Evolutionary conservation across 768 basidiomycete species (phyloP).

Genomic region (Rhizopogon roseolus): DNA sequence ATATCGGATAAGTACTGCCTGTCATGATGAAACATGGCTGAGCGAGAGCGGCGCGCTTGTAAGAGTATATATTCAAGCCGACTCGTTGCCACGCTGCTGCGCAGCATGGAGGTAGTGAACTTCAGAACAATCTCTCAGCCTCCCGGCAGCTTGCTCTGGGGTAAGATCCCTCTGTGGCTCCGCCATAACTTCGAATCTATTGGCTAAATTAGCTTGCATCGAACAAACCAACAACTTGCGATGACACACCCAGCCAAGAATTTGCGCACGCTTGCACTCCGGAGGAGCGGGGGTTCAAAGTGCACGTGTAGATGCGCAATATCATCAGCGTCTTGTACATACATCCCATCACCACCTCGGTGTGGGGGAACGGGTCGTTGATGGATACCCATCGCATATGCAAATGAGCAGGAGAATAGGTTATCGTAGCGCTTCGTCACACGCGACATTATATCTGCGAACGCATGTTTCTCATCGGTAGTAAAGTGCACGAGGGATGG

Average conservation of each 20-base stretch:
- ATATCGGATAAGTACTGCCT: no score
- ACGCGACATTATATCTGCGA: constrained; percentile 63
- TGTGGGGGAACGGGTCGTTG: constrained; percentile 62
- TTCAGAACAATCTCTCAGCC: constrained; percentile 50
- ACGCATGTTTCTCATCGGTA: constrained; percentile 51
- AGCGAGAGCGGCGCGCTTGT: no score
- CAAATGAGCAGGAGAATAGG: constrained; percentile 81
- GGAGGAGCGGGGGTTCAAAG: constrained; percentile 78
- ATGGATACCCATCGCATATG: constrained; percentile 94
- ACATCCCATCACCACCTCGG: constrained; percentile 19
- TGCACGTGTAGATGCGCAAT: constrained; percentile 83
- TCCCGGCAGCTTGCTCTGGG: constrained; percentile 77
- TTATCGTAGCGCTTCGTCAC: constrained; percentile 72
- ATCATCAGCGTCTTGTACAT: constrained; percentile 38
- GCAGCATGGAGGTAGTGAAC: constrained; percentile 51
- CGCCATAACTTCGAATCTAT: constrained; percentile 84
- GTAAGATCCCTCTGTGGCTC: constrained; percentile 90
- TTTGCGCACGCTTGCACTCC: constrained; percentile 80
- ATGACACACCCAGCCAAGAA: constrained; percentile 76
- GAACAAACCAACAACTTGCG: not conserved
- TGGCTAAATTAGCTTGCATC: not conserved
- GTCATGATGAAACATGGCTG: no score
- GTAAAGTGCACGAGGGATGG: constrained; percentile 61
- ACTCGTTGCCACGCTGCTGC: constrained; percentile 4
- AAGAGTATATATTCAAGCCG: no score